Evolutionary conservation across 2,329 filamentous ascomycete genomes (phyloP).

Genomic region (Alternaria panax): DNA sequence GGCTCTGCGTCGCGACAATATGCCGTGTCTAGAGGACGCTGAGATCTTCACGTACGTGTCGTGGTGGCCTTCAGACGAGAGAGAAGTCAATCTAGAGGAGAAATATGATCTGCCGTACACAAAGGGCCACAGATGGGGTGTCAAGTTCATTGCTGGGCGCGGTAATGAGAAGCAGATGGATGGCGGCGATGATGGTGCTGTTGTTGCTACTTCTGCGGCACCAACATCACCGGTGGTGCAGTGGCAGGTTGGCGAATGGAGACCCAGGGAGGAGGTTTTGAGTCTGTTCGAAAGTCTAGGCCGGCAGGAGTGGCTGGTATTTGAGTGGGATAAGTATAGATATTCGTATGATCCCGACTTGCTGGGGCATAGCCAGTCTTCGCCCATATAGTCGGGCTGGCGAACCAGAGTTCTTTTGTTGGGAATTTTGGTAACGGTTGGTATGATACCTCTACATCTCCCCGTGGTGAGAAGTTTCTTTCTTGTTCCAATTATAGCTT

Average conservation of each 20-base stretch:
- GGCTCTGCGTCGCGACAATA: conserved; percentile 14
- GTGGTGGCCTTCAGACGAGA: conserved; percentile 10
- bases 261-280: conserved; percentile 17
- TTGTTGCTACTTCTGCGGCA: conserved; percentile 54
- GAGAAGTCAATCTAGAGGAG: conserved; percentile 9
- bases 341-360: background rate
- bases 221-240: conserved; percentile 16
- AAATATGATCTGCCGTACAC: conserved; percentile 9
- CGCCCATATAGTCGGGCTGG: conserved; percentile 3
- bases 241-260: conserved; percentile 23
- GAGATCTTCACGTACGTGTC: conserved; percentile 22
- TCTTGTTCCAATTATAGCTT: no score
- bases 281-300: conserved; percentile 18
- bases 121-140: conserved; percentile 20
- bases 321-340: conserved; percentile 15
- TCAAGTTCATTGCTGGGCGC: conserved; percentile 17
- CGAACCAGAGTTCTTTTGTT: background rate
- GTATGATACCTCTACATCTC: background rate
- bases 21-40: conserved; percentile 17
- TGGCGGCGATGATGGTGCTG: conserved; percentile 29
- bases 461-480: no score
- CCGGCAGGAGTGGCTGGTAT: conserved; percentile 18
- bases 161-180: conserved; percentile 1
- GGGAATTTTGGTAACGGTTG: background rate
- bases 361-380: conserved; percentile 13